phyloP scores from a whole-genome alignment of 1,284 basidiomycete species.

The Sphagnurus paluster region DNA sequence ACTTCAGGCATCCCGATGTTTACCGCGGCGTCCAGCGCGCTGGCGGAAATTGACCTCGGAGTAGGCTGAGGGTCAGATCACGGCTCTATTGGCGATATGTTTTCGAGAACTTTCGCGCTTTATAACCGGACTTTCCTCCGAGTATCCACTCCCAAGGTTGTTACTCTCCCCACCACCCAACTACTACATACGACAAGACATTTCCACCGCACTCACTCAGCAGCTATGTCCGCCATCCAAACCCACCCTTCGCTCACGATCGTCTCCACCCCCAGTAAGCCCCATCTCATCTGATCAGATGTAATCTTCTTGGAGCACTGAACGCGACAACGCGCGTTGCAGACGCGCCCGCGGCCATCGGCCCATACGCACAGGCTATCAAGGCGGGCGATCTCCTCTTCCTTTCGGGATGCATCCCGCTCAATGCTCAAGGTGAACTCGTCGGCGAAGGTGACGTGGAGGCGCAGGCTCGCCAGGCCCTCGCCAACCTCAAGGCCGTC shows the following conservation, averaged over 20 bases:
- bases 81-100: slow-evolving; percentile 1
- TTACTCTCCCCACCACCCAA: slow-evolving; percentile 3
- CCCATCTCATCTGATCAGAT: slow-evolving; percentile 1
- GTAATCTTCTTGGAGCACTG: no score
- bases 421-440: slow-evolving; percentile 74
- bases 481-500: slow-evolving; percentile 86
- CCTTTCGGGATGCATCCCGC: slow-evolving; percentile 87
- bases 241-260: slow-evolving; percentile 54
- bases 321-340: background rate
- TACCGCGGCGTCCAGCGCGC: background rate
- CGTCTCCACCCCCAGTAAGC: slow-evolving; percentile 54
- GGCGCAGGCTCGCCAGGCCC: slow-evolving; percentile 82
- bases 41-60: slow-evolving; percentile 7
- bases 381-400: slow-evolving; percentile 87
- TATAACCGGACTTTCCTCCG: slow-evolving; percentile 19
- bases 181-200: slow-evolving; percentile 10
- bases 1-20: background rate
- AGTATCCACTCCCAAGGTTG: slow-evolving; percentile 9
- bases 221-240: slow-evolving; percentile 40
- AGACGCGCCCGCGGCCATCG: slow-evolving; percentile 87
- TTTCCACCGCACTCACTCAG: slow-evolving; percentile 16
- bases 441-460: slow-evolving; percentile 76
- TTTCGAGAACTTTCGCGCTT: slow-evolving; percentile 14
- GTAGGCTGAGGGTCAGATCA: slow-evolving; percentile 4
- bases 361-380: slow-evolving; percentile 90